Evolutionary conservation across 2,329 filamentous ascomycete species (phyloP).

Genomic region (Bipolaris cookei): DNA sequence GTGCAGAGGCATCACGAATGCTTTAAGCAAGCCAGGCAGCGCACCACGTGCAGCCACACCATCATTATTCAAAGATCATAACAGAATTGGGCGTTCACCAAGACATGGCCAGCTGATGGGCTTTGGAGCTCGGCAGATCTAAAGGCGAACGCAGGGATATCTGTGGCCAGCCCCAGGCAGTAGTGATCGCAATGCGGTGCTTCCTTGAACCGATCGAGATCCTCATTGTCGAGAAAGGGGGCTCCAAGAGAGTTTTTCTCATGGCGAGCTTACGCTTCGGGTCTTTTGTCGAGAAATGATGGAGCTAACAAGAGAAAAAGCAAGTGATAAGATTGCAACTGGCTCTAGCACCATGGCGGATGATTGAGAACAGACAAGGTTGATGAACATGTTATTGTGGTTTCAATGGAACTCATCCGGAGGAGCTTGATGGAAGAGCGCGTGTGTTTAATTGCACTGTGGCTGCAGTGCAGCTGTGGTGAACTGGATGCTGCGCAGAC

Average conservation of each 20-base stretch:
- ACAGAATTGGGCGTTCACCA: conserved; percentile 3
- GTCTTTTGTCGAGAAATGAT: conserved; percentile 1
- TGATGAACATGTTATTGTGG: background rate
- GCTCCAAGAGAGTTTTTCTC: conserved; percentile 1
- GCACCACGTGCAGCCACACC: background rate
- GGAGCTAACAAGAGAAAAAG: conserved; percentile 10
- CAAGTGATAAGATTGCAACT: conserved; percentile 7
- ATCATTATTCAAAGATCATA: conserved; percentile 4
- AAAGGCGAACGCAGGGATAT: conserved; percentile 11
- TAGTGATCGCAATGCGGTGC: conserved; percentile 11
- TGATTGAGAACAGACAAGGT: background rate
- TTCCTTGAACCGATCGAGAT: conserved; percentile 4
- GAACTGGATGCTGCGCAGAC: conserved; percentile 1
- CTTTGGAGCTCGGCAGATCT: conserved; percentile 3
- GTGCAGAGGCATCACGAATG: background rate
- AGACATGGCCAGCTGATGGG: conserved; percentile 12
- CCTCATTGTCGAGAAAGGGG: conserved; percentile 6
- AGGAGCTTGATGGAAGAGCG: background rate
- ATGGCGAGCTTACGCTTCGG: conserved; percentile 4
- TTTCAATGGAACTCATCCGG: background rate
- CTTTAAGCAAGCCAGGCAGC: conserved; percentile 6
- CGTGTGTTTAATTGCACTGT: background rate
- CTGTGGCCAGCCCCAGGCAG: conserved; percentile 2
- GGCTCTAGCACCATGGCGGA: background rate
- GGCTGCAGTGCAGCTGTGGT: conserved; percentile 3